These are phyloP conservation scores for Canavalia ensiformis DNA, from an alignment of 306 rosid species.

Conservation along the genomic window DNA sequence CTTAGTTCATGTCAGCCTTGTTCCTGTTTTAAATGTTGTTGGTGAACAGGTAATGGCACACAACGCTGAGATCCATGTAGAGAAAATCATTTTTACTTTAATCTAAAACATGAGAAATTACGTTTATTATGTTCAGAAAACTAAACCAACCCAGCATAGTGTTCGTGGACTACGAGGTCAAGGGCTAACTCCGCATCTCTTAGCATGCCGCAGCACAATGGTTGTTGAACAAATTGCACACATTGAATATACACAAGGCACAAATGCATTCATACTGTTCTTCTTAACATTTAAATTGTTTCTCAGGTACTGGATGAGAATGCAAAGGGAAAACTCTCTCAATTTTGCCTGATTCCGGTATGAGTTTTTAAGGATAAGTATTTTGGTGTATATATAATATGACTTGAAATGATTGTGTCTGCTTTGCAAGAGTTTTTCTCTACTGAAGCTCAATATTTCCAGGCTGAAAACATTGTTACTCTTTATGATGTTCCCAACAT, in stretches of 20 bases:
- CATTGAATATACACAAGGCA: constrained; percentile 14
- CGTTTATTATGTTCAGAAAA: constrained; percentile 62
- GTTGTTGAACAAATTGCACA: constrained; percentile 46
- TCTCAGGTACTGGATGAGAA: constrained; percentile 76
- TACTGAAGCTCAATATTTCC: constrained; percentile 51
- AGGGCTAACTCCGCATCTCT: constrained; percentile 79
- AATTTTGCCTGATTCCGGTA: constrained; percentile 93
- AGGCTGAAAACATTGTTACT: constrained; percentile 84
- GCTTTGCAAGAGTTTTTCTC: constrained; percentile 42
- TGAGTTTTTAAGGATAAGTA: constrained; percentile 31
- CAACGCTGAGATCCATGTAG: constrained; percentile 23
- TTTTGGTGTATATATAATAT: constrained; percentile 23
- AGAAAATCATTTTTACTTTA: constrained; percentile 19
- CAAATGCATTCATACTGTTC: constrained; percentile 24
- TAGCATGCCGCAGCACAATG: constrained; percentile 87
- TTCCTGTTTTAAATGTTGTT: constrained; percentile 87
- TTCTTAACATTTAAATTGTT: constrained; percentile 40
- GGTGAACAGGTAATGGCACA: constrained; percentile 80
- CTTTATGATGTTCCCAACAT: constrained; percentile 97
- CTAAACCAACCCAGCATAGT: constrained; percentile 91
- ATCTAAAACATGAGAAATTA: constrained; percentile 34
- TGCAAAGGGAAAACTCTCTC: constrained; percentile 77
- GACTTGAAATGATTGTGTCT: constrained; percentile 31
- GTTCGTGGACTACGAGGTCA: constrained; percentile 80
- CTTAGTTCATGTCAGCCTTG: constrained; percentile 87